phyloP scores from a whole-genome alignment of 176 grass and related monocot genomes.

The Zoysia japonica region DNA sequence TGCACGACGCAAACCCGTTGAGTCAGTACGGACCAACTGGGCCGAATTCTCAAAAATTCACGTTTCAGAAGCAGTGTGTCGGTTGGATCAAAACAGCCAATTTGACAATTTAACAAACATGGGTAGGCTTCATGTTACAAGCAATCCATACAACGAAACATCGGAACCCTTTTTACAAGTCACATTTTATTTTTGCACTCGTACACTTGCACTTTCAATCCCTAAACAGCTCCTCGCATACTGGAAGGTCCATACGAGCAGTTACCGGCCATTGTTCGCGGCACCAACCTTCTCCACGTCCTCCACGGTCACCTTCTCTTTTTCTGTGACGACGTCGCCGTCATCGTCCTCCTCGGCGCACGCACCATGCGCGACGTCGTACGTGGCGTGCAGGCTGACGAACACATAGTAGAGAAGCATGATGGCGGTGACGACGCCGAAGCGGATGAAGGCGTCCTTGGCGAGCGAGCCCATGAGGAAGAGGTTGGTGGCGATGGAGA shows the following conservation, averaged over 20 bases:
- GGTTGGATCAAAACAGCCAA: too few species aligned
- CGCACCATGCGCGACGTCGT: conserved; percentile 73
- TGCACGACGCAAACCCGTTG: too few species aligned
- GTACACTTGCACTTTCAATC: not conserved
- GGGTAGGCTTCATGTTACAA: too few species aligned
- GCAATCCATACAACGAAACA: not conserved
- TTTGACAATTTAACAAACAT: too few species aligned
- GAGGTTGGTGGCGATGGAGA: conserved; percentile 93
- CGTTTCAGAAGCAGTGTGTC: too few species aligned
- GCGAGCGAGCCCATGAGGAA: conserved; percentile 96
- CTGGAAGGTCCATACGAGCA: not conserved
- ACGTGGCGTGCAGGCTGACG: conserved; percentile 87
- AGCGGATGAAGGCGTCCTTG: conserved; percentile 65
- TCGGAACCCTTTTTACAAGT: not conserved
- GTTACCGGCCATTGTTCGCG: not conserved
- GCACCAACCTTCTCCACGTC: conserved; percentile 50
- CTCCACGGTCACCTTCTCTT: not conserved
- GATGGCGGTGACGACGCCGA: conserved; percentile 65
- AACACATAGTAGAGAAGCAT: conserved; percentile 90
- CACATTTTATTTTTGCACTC: not conserved
- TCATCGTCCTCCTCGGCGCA: conserved; percentile 6
- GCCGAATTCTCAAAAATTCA: too few species aligned
- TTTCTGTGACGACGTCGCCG: not conserved
- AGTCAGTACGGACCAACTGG: too few species aligned
- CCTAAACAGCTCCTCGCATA: not conserved